Evolutionary conservation across 2,329 filamentous ascomycete genomes (phyloP).

Genomic region (Phaeosphaeriaceae sp.): DNA sequence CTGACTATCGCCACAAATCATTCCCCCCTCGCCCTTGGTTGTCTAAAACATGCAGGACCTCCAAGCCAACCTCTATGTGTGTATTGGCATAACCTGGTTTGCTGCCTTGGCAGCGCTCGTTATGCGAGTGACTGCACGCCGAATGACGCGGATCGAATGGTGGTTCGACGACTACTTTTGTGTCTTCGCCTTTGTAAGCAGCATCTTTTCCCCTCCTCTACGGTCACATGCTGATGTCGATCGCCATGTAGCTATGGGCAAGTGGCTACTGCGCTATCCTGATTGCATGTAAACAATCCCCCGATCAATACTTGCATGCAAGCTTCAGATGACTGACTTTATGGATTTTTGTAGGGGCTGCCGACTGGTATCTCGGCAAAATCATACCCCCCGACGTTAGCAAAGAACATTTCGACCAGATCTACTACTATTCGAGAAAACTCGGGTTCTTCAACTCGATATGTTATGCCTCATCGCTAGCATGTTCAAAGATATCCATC

Average conservation of each 20-base stretch:
- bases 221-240: too few relatives aligned
- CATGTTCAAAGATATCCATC: slow-evolving; percentile 11
- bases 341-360: slow-evolving; percentile 1
- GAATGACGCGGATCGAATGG: slow-evolving; percentile 3
- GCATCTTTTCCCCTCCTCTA: too few relatives aligned
- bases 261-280: slow-evolving; percentile 5
- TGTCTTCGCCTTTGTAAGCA: slow-evolving; percentile 3
- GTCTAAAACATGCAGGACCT: slow-evolving; percentile 2
- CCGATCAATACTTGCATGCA: neutral
- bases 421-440: slow-evolving; percentile 7
- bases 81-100: slow-evolving; percentile 10
- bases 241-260: slow-evolving; percentile 1
- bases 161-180: slow-evolving; percentile 6
- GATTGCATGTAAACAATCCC: slow-evolving; percentile 3
- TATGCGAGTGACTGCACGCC: slow-evolving; percentile 2
- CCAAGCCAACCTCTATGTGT: slow-evolving; percentile 4
- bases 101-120: slow-evolving; percentile 4
- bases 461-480: slow-evolving; percentile 10
- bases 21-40: neutral
- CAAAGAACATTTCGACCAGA: neutral
- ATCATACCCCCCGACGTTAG: slow-evolving; percentile 1
- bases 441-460: slow-evolving; percentile 13
- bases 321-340: neutral
- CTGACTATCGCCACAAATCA: too few relatives aligned
- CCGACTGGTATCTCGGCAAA: slow-evolving; percentile 4